Conservation (phyloP, 352 stramenopile genomes). For the Globisporangium paddicum region DNA sequence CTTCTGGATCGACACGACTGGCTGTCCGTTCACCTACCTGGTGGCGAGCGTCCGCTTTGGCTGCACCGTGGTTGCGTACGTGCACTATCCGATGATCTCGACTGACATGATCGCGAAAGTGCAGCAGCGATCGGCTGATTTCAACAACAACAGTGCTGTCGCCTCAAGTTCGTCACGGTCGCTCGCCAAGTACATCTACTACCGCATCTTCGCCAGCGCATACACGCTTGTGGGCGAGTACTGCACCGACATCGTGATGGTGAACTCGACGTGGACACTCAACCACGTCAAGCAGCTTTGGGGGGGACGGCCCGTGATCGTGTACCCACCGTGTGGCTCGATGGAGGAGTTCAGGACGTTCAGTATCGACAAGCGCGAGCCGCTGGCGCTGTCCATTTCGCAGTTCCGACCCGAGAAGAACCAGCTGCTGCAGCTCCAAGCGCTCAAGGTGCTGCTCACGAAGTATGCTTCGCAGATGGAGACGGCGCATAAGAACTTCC, state of each 20-base stretch:
- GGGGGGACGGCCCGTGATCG: conserved; percentile 64
- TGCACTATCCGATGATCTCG: conserved; percentile 99
- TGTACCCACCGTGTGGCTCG: conserved; percentile 96
- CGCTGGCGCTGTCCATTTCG: conserved; percentile 92
- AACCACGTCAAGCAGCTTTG: conserved; percentile 95
- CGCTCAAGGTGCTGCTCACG: conserved; percentile 68
- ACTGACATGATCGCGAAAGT: conserved; percentile 98
- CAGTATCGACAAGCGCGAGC: conserved; percentile 46
- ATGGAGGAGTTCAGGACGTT: conserved; percentile 77
- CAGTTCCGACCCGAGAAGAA: conserved; percentile 99
- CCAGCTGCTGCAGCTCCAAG: conserved; percentile 93
- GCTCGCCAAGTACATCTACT: conserved; percentile 94
- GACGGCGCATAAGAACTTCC: conserved; percentile 59
- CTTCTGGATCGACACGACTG: conserved; percentile 97
- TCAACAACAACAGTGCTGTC: conserved; percentile 93
- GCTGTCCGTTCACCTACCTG: conserved; percentile 96
- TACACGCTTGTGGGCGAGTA: conserved; percentile 91
- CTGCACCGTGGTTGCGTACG: conserved; percentile 92
- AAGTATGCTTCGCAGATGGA: conserved; percentile 41
- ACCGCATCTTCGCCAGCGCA: conserved; percentile 90
- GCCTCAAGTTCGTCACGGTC: conserved; percentile 77
- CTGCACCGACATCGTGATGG: conserved; percentile 90
- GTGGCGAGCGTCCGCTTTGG: conserved; percentile 85
- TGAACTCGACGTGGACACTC: conserved; percentile 98
- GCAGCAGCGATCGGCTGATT: conserved; percentile 82